Percentiles rank a stretch among this genome's conserved stretches.
phyloP scores from a whole-genome alignment of 164 flowering plant genomes.

The Pachysandra terminalis region DNA sequence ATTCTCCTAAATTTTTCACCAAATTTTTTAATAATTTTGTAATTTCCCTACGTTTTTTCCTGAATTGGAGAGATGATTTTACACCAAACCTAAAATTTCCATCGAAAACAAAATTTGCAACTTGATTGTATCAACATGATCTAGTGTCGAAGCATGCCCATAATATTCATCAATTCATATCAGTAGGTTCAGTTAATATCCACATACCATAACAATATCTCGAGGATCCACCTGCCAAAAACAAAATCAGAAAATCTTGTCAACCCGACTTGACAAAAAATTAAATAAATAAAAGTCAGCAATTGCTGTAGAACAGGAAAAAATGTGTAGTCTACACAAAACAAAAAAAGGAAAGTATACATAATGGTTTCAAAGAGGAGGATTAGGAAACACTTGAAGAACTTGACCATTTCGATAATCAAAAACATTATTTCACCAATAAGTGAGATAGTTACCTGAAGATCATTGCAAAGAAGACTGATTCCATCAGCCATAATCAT shows the following conservation, averaged over 20 bases:
- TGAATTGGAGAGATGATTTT: too few species aligned
- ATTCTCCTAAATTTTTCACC: too few species aligned
- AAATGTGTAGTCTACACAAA: too few species aligned
- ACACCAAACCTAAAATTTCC: too few species aligned
- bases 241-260: conserved; percentile 15
- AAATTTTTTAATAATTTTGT: too few species aligned
- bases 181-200: neutral
- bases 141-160: neutral
- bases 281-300: neutral
- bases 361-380: neutral
- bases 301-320: too few species aligned
- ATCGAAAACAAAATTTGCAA: too few species aligned
- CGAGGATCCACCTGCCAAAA: conserved; percentile 92
- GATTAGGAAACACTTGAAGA: neutral
- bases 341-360: too few species aligned
- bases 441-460: conserved; percentile 53
- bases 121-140: too few species aligned
- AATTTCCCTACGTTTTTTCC: too few species aligned
- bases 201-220: conserved; percentile 93
- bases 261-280: conserved; percentile 11
- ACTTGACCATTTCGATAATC: neutral
- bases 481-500: conserved; percentile 97
- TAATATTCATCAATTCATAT: too few species aligned
- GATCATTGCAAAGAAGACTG: conserved; percentile 75
- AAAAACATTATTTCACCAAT: neutral